These are phyloP conservation scores for Apocynum venetum DNA, from an alignment of 257 asterid species.

Conservation along the genomic window DNA sequence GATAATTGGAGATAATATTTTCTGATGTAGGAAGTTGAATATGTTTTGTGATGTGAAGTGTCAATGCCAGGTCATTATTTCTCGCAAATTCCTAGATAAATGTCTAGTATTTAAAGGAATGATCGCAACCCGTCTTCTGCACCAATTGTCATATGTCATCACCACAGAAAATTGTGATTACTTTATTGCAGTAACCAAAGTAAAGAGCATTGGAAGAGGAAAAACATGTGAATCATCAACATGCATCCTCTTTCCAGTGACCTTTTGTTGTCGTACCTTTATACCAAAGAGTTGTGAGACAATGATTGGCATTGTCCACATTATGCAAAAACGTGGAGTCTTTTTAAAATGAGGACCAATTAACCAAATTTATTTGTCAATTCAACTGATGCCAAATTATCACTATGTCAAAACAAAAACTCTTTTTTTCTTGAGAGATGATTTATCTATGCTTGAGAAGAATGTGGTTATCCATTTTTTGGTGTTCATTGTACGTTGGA, in stretches of 20 bases:
- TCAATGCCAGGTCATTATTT: constrained; percentile 31
- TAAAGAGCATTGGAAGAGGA: constrained; percentile 53
- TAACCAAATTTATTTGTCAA: constrained; percentile 48
- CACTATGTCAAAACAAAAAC: constrained; percentile 29
- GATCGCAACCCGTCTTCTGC: constrained; percentile 36
- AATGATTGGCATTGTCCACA: constrained; percentile 50
- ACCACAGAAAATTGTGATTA: constrained; percentile 51
- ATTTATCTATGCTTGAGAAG: constrained; percentile 57
- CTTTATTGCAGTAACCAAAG: constrained; percentile 56
- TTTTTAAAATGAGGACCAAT: constrained; percentile 79
- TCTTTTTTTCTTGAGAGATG: constrained; percentile 34
- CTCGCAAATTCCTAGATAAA: constrained; percentile 27
- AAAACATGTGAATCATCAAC: constrained; percentile 15
- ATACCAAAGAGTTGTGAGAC: constrained; percentile 60
- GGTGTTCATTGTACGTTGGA: constrained; percentile 58
- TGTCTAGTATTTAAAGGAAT: constrained; percentile 32
- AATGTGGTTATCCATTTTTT: constrained; percentile 47
- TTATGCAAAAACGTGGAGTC: constrained; percentile 35
- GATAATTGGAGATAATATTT: constrained; percentile 1
- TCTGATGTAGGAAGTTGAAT: constrained; percentile 18
- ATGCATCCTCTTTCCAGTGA: constrained; percentile 44
- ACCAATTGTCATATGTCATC: constrained; percentile 28
- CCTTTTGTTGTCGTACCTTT: constrained; percentile 44
- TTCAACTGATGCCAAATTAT: constrained; percentile 51
- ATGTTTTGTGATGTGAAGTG: constrained; percentile 45